phyloP scores from a whole-genome alignment of 805 yeast genomes.

The Nakazawaea wickerhamii region DNA sequence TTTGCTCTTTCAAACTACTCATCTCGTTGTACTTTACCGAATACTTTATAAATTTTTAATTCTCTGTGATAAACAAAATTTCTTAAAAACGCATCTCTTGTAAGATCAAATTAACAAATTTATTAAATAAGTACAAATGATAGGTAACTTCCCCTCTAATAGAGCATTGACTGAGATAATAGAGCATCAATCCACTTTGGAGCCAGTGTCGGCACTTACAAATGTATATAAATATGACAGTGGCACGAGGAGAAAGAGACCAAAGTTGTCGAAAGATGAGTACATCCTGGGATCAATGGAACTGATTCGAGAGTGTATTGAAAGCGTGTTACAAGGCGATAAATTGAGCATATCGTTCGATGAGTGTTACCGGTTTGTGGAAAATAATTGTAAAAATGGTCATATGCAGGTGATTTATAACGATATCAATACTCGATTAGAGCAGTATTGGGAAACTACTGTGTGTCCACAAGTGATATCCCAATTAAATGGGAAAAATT shows the following conservation, averaged over 20 bases:
- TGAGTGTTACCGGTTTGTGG: conserved; percentile 5
- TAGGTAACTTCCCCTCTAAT: conserved; percentile 1
- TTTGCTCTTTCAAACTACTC: conserved; percentile 4
- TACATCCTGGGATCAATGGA: neutral
- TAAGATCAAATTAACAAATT: too few species aligned
- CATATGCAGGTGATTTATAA: neutral
- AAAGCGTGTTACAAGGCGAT: neutral
- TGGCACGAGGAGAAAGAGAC: neutral
- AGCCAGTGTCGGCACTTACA: neutral
- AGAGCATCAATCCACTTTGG: neutral
- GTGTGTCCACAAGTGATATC: neutral
- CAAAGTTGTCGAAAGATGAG: conserved; percentile 1
- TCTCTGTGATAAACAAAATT: too few species aligned
- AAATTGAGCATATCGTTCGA: neutral
- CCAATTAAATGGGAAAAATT: neutral
- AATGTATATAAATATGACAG: neutral
- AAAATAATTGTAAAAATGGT: conserved; percentile 4
- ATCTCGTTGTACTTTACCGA: too few species aligned
- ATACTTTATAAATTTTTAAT: too few species aligned
- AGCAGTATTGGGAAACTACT: neutral
- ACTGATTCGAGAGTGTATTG: neutral
- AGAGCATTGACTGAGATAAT: neutral
- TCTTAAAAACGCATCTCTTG: too few species aligned
- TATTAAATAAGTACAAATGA: neutral
- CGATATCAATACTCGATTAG: neutral